Evolutionary conservation across 306 rosid genomes (phyloP).

Genomic region (Sophora flavescens): DNA sequence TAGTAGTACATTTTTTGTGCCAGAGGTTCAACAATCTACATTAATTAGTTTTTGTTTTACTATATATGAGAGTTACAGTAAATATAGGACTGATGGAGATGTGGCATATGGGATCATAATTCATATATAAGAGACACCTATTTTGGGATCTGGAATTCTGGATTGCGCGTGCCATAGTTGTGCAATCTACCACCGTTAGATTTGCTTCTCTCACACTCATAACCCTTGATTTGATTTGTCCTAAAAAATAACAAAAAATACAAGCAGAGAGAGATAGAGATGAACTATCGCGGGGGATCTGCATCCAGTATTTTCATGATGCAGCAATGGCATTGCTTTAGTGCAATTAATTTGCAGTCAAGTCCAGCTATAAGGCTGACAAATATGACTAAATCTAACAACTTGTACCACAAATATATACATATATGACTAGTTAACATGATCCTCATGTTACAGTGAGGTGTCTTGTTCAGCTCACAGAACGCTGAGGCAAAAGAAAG

Average conservation of each 20-base stretch:
- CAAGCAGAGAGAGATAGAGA: no score
- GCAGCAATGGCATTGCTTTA: conserved; percentile 13
- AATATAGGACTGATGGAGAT: conserved; percentile 31
- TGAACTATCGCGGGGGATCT: no score
- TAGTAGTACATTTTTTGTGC: background rate
- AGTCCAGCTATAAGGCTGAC: conserved; percentile 37
- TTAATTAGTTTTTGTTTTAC: background rate
- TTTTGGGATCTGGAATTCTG: no score
- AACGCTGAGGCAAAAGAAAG: background rate
- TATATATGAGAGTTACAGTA: conserved; percentile 21
- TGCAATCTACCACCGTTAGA: no score
- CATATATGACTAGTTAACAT: conserved; percentile 4
- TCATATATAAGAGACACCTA: background rate
- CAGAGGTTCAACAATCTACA: background rate
- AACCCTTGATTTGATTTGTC: no score
- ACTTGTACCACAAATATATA: background rate
- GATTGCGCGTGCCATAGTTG: no score
- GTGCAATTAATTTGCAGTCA: conserved; percentile 30
- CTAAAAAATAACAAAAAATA: no score
- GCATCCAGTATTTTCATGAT: background rate
- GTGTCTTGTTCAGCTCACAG: conserved; percentile 1
- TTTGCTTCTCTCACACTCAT: no score
- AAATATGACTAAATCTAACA: conserved; percentile 1
- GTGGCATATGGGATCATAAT: conserved; percentile 34
- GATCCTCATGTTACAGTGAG: background rate